Base-by-base conservation (phyloP, 2,329 filamentous ascomycete genomes). In the Fusarium floridanum region DNA sequence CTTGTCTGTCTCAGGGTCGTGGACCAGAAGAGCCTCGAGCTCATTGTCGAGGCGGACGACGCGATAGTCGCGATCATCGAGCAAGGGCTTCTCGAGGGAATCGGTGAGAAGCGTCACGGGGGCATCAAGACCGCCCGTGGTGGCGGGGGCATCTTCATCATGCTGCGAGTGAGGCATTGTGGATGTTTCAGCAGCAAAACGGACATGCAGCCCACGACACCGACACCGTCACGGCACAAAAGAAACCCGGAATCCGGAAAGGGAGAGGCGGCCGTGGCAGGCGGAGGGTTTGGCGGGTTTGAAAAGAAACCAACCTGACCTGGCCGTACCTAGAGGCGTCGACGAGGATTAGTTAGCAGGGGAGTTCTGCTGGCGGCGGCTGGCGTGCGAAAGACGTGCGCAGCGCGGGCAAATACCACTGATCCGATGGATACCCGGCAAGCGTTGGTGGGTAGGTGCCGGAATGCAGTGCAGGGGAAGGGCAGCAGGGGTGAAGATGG, bases 1-100 rank as follows among this genome's bases (percentile, higher is more conserved):
- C 88, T 98, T 98, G 87, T 99, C 97, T 9, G 97, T 98, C 72
- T 97, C 93, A 1, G 94, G 90, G 84, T 99, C 97, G 82, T 98
- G 96, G 66, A 98, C 97, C 60, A 99, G 86, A 20, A 99, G 88
- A 9, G 92, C 96, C 86, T 99, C 96, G 17, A 99, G 90, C 82
- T 95, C 89, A 83, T 99, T 99, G 56, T 90, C 86, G 63, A 99
- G 88, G 63, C 91, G 90, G 77, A 98, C 92, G 73, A 99, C 95
- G 67, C 96, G 90, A 82, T 99, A 99, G 36, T 91, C 89, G 63
- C 96, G 91, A 82, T 97, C 92, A 83, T 98, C 96, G 64, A 97
- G 88, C 75, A 92, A 91, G 7, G 95, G 94, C 80, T 94, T 95
- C 85, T 97, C 94, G 64, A 98, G 86, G 56, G 88, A 84, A 79